These are phyloP conservation scores for Cantharellus anzutake DNA, from an alignment of 768 basidiomycete genomes.

Conservation along the genomic window DNA sequence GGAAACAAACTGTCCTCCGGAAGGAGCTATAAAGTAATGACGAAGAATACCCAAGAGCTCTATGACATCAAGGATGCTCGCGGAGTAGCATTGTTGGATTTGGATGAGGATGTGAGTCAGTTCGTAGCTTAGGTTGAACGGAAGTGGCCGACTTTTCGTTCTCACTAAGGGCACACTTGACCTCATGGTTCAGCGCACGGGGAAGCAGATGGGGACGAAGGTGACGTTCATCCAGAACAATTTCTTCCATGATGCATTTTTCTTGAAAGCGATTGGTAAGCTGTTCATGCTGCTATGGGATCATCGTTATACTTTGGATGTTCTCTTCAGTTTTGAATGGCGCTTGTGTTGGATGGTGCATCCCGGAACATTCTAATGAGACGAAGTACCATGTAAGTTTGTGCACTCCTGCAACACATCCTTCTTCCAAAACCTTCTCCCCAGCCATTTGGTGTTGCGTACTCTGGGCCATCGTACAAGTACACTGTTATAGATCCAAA, in stretches of 20 bases:
- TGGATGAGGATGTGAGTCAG: constrained; percentile 80
- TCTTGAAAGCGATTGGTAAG: constrained; percentile 86
- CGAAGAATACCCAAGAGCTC: constrained; percentile 38
- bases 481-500: constrained; percentile 89
- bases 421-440: not conserved
- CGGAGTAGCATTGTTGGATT: constrained; percentile 63
- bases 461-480: constrained; percentile 89
- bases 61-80: constrained; percentile 57
- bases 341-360: constrained; percentile 72
- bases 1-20: constrained; percentile 16
- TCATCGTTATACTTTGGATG: not conserved
- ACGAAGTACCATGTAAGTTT: constrained; percentile 50
- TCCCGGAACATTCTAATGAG: constrained; percentile 34
- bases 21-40: constrained; percentile 39
- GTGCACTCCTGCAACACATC: constrained; percentile 2
- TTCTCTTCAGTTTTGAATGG: constrained; percentile 64
- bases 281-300: not conserved
- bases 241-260: constrained; percentile 96
- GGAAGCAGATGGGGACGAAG: constrained; percentile 27
- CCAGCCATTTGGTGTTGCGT: constrained; percentile 86
- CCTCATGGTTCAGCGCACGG: constrained; percentile 76
- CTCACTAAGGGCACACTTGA: constrained; percentile 61
- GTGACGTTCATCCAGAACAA: constrained; percentile 86
- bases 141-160: not conserved
- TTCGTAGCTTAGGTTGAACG: not conserved